These are phyloP conservation scores for Pseudevernia furfuracea DNA, from an alignment of 495 filamentous ascomycete species.

Conservation along the genomic window DNA sequence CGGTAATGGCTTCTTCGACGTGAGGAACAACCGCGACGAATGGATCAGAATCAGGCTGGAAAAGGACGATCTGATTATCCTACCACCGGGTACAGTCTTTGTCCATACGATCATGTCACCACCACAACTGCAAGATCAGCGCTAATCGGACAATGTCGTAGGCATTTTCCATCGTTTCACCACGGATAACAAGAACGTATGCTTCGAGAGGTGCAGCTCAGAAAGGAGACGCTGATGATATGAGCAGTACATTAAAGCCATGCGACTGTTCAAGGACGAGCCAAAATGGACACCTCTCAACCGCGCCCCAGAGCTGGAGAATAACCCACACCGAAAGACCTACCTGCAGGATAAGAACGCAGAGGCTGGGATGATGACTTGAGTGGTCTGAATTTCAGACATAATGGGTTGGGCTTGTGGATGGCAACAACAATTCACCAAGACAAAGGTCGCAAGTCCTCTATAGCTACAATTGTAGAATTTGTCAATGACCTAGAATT, in stretches of 20 bases:
- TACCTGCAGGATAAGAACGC: slow-evolving; percentile 22
- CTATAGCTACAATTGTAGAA: neutral
- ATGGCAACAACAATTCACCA: neutral
- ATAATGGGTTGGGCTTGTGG: neutral
- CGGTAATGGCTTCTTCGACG: slow-evolving; percentile 89
- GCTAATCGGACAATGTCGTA: neutral
- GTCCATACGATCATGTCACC: neutral
- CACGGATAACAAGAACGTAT: slow-evolving; percentile 80
- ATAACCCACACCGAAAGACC: slow-evolving; percentile 62
- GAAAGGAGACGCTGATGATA: slow-evolving; percentile 21
- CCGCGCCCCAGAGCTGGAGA: slow-evolving; percentile 67
- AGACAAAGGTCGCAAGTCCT: neutral
- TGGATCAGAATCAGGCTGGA: slow-evolving; percentile 81
- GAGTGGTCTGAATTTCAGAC: neutral
- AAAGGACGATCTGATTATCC: slow-evolving; percentile 69
- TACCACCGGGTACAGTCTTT: slow-evolving; percentile 61
- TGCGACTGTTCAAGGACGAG: slow-evolving; percentile 97
- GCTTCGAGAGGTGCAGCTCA: slow-evolving; percentile 29
- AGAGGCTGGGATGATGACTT: slow-evolving; percentile 25
- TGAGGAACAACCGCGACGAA: slow-evolving; percentile 61
- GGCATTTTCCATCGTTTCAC: slow-evolving; percentile 92
- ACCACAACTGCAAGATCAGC: neutral
- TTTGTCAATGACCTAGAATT: neutral
- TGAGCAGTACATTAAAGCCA: slow-evolving; percentile 81
- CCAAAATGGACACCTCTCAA: slow-evolving; percentile 97